Base-by-base conservation (phyloP, 176 grass and related monocot species). In the Aegilops speltoides region DNA sequence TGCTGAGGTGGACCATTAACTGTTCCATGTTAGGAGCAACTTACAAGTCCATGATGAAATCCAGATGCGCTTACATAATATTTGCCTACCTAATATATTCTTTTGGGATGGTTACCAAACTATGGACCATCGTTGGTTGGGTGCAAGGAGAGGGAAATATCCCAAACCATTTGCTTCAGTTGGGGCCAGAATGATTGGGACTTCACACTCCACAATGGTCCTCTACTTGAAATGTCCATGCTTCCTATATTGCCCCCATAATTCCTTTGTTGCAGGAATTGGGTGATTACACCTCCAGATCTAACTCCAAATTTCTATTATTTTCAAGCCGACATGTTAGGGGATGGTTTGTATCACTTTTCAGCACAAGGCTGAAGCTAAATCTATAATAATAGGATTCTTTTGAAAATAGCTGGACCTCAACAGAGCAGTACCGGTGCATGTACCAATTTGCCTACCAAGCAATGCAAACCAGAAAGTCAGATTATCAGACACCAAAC, bases 11-110 rank as follows among this genome's bases (percentile, higher is more conserved):
- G 83, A 61, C 45, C 84, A 85, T 85, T 87, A 77, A 70, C 32
- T 89, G 87, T 91, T 95, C 83, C 50, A 86, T 89, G 89, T 96
- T 89, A 89, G 87, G 87, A 91, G 89, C 31, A 87, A 93, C 83
- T 87, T 91, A 63, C 81, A 89, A 88, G 78, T 84, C 87, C 74
- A 78, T 32, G 85, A 84, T 54, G 76, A 87, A 88, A 87, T 87
- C 87, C 80, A 89, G 82, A 84, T 69, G 84, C 56, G 72, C 41
- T 85, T 73, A 68, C 77, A 89, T 60, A 67, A 87, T 52, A 73
- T 78, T 87, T 84, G 64, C 46, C 71, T 90, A 88, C 87, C 84
- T 72, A 95, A 95, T 80, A 82, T 87, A 95, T 92, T 91, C 86
- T 85, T 91, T 78, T 32, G 64, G 89, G 86, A 92, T 85, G 68